phyloP scores from a whole-genome alignment of 805 yeast species.

The Starmera quercuum region DNA sequence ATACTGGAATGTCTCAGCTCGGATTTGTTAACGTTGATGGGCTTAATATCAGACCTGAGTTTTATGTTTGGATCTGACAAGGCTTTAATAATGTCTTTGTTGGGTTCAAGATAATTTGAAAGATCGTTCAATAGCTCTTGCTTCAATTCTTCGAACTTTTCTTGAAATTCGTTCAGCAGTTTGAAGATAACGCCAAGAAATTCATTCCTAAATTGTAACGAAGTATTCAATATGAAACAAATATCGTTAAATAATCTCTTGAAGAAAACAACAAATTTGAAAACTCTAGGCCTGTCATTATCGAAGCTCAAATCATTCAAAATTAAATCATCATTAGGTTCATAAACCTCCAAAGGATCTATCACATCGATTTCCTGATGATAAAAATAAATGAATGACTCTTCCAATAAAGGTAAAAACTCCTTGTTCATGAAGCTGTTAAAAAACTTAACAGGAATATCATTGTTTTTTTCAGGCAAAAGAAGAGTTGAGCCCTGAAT shows the following conservation, averaged over 20 bases:
- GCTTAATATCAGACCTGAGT: conserved; percentile 1
- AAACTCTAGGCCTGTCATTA: conserved; percentile 2
- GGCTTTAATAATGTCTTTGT: conserved; percentile 9
- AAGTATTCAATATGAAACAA: conserved; percentile 16
- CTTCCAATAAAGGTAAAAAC: conserved; percentile 58
- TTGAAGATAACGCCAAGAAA: conserved; percentile 15
- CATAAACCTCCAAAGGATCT: conserved; percentile 27
- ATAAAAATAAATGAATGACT: conserved; percentile 45
- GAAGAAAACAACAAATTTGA: conserved; percentile 15
- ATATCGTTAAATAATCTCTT: conserved; percentile 13
- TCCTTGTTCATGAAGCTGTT: conserved; percentile 54
- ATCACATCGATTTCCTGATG: conserved; percentile 34
- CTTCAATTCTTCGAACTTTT: conserved; percentile 15
- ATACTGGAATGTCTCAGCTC: conserved; percentile 15
- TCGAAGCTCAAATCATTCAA: not conserved
- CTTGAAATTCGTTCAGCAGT: conserved; percentile 14
- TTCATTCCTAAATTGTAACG: conserved; percentile 20
- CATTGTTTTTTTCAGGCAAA: conserved; percentile 23
- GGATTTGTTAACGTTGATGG: conserved; percentile 9
- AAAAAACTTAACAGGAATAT: conserved; percentile 42
- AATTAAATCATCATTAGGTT: conserved; percentile 4
- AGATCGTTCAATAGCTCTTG: conserved; percentile 17
- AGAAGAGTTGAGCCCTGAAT: conserved; percentile 47
- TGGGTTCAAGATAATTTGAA: conserved; percentile 14
- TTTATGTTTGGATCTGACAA: conserved; percentile 1